Percentiles rank a stretch among this genome's conserved stretches.
These are phyloP conservation scores for Cystoisospora suis DNA, from an alignment of 169 alveolate species.

Conservation along the genomic window DNA sequence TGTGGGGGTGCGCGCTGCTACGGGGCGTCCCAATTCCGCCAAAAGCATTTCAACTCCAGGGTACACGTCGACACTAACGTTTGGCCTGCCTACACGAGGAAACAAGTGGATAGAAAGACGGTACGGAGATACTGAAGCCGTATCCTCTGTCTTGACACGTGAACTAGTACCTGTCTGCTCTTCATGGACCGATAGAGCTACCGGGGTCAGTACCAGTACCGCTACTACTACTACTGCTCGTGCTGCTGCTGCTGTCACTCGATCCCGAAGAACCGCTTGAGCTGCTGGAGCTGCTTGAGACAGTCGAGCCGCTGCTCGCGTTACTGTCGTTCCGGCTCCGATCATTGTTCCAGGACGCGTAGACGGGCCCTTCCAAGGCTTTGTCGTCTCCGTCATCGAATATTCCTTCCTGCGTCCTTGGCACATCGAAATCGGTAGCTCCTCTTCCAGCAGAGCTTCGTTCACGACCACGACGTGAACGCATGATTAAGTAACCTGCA, in stretches of 20 bases:
- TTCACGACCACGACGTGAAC: not conserved
- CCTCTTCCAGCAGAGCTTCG: not conserved
- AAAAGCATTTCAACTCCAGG: too few relatives aligned
- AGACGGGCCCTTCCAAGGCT: not conserved
- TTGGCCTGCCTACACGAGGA: too few relatives aligned
- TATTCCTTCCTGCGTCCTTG: not conserved
- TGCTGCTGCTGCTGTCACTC: not conserved
- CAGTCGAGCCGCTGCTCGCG: not conserved
- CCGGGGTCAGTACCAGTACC: too few relatives aligned
- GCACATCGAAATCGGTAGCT: not conserved
- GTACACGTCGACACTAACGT: too few relatives aligned
- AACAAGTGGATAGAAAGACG: too few relatives aligned
- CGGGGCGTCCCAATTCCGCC: too few relatives aligned
- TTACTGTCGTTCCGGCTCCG: not conserved
- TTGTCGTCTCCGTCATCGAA: not conserved
- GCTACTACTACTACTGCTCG: not conserved
- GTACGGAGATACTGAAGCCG: too few relatives aligned
- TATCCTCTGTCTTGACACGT: too few relatives aligned
- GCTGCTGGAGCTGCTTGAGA: not conserved
- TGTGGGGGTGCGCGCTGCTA: too few relatives aligned
- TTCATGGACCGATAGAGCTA: too few relatives aligned
- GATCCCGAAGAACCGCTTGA: not conserved
- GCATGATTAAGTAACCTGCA: not conserved
- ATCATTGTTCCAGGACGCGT: not conserved
- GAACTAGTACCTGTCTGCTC: too few relatives aligned